Percentiles rank a stretch among this genome's conserved stretches.
These are phyloP conservation scores for Camelina sativa DNA, from an alignment of 345 rosid genomes.

Conservation along the genomic window DNA sequence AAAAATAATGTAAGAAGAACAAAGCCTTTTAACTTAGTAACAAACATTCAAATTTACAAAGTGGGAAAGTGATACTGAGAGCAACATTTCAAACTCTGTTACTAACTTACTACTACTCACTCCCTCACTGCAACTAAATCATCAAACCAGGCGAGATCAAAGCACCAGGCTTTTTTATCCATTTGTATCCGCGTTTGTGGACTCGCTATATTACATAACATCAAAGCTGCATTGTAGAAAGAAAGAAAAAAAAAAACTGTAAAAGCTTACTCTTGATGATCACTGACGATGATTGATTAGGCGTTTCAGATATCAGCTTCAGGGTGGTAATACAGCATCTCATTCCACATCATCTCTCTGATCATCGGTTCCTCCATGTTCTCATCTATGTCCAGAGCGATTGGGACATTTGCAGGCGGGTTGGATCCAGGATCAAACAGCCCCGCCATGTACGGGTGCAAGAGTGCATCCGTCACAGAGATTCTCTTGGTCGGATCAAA, in stretches of 20 bases:
- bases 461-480: slow-evolving; percentile 75
- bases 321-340: slow-evolving; percentile 80
- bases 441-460: slow-evolving; percentile 73
- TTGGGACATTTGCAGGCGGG: slow-evolving; percentile 74
- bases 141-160: slow-evolving; percentile 29
- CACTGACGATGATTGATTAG: slow-evolving; percentile 26
- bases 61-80: slow-evolving; percentile 12
- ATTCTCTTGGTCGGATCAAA: slow-evolving; percentile 81
- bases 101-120: slow-evolving; percentile 26
- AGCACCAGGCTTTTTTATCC: background rate
- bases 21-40: slow-evolving; percentile 28
- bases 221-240: slow-evolving; percentile 26
- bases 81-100: slow-evolving; percentile 33
- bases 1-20: slow-evolving; percentile 19
- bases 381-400: slow-evolving; percentile 68
- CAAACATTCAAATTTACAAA: slow-evolving; percentile 40
- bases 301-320: slow-evolving; percentile 50
- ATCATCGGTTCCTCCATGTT: slow-evolving; percentile 59
- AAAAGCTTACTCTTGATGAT: slow-evolving; percentile 30
- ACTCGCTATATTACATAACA: slow-evolving; percentile 38
- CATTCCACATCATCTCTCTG: slow-evolving; percentile 84
- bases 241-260: background rate
- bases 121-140: slow-evolving; percentile 36
- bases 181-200: slow-evolving; percentile 3
- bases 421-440: slow-evolving; percentile 64